Base-by-base conservation (phyloP, 2,329 filamentous ascomycete genomes). In the Fusarium brachygibbosum region DNA sequence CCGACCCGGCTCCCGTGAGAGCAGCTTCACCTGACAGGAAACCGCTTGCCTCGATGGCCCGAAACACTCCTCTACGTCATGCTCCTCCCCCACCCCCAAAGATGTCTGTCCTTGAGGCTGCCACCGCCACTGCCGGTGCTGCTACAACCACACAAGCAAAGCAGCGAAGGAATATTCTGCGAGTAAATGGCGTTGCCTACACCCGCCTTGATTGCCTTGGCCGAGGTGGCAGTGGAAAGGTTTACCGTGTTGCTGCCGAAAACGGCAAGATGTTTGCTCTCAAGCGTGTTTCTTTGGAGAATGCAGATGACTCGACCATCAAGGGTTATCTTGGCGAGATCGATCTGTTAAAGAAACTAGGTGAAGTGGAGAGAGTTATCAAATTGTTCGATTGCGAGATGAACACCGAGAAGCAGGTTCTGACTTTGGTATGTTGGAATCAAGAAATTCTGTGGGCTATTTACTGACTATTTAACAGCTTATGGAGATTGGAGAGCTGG, bases 401-500 rank as follows among this genome's bases (percentile, higher is more conserved):
- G 76, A 98, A 98, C 77, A 90, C 93, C 52, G 93, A 96, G 74
- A 97, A 97, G 80, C 91, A 97, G 71, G 89, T 91, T 68, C 88
- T 99, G 58, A 95, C 90, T 75, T 88, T 99, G 78, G 91, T 93
- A 84, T 82, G 90, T 86, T 40, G 6, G 23, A 21, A 19, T 19
- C 9, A 12, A 28, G 10, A 17, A 16, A 14, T 21, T 11, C 17
- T 5, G 35, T 10, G n/a, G 32, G 25, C 10, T 25, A 7, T 3
- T 44, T 52, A 25, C 71, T 79, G 67, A 80, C 69, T 23, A 17
- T 16, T 29, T 25, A 35, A 29, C 70, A 94, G 91, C 88, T 99
- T 62, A 97, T 99, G 94, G 96, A 99, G 82, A 92, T 97, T 77
- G 96, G 96, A 69, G 96, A 99, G 81, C 89, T 95, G 23, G 96